phyloP scores from a whole-genome alignment of 2,329 filamentous ascomycete species.

The Aspergillus amoenus region DNA sequence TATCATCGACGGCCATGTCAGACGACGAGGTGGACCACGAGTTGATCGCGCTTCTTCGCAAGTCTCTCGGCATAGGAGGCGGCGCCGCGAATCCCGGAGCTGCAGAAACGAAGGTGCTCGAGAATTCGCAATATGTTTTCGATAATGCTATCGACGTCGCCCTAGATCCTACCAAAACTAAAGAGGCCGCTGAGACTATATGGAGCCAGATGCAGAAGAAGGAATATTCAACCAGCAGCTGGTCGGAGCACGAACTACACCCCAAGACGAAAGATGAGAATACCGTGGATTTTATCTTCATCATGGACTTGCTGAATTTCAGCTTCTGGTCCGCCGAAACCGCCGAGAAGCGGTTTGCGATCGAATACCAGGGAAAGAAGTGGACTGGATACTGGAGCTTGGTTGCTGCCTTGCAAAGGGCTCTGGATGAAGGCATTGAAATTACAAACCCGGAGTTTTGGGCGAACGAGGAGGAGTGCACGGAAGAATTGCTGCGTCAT shows the following conservation, averaged over 20 bases:
- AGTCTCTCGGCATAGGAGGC: slow-evolving; percentile 69
- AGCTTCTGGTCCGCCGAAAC: slow-evolving; percentile 84
- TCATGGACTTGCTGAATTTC: slow-evolving; percentile 96
- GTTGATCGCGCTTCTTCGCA: slow-evolving; percentile 78
- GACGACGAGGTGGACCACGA: slow-evolving; percentile 90
- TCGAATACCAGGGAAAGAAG: slow-evolving; percentile 74
- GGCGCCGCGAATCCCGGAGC: slow-evolving; percentile 53
- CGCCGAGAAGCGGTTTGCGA: slow-evolving; percentile 72
- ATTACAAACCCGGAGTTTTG: slow-evolving; percentile 89
- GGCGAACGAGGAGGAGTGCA: slow-evolving; percentile 73
- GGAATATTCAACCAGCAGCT: slow-evolving; percentile 76
- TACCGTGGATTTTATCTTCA: slow-evolving; percentile 90
- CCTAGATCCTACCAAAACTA: slow-evolving; percentile 78
- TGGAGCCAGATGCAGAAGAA: slow-evolving; percentile 80
- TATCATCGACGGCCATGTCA: slow-evolving; percentile 61
- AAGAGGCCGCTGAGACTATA: slow-evolving; percentile 76
- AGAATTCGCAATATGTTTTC: slow-evolving; percentile 81
- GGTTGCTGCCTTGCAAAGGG: slow-evolving; percentile 81
- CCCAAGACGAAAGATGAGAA: slow-evolving; percentile 76
- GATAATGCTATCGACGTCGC: slow-evolving; percentile 93
- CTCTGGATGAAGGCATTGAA: slow-evolving; percentile 83
- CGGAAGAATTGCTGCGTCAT: slow-evolving; percentile 68
- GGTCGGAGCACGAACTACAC: slow-evolving; percentile 87
- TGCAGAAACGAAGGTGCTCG: slow-evolving; percentile 77
- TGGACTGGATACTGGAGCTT: slow-evolving; percentile 98